Conservation (phyloP, 441 rosid species). For the Syzygium syzygioides region DNA sequence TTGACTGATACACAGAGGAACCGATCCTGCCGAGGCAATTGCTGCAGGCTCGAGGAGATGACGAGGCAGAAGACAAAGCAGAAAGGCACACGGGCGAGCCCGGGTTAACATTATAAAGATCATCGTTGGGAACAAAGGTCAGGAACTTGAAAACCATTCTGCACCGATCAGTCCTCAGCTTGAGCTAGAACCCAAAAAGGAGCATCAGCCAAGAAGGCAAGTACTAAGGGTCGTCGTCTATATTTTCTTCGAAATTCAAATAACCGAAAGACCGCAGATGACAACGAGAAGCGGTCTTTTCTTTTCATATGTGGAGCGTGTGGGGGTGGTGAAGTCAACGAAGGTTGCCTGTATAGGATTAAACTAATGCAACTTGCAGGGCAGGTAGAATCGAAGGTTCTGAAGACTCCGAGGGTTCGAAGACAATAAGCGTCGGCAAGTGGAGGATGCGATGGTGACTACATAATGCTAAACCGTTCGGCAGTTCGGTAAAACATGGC, state of each 20-base stretch:
- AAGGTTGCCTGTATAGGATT: neutral
- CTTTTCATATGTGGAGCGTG: neutral
- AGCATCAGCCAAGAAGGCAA: neutral
- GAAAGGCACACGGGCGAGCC: neutral
- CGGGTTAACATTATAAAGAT: neutral
- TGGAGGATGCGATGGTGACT: neutral
- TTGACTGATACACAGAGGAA: neutral
- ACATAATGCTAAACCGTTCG: neutral
- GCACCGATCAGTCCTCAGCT: neutral
- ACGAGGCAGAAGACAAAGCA: neutral
- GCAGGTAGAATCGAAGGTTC: neutral
- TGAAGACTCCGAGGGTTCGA: neutral
- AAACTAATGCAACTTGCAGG: neutral
- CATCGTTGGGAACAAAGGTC: neutral
- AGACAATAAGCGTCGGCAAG: neutral
- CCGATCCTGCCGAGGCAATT: neutral
- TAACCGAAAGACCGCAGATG: neutral
- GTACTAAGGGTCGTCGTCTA: neutral
- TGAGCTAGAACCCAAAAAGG: neutral
- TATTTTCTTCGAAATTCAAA: neutral
- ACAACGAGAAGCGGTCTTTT: neutral
- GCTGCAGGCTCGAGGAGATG: neutral
- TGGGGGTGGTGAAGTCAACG: neutral
- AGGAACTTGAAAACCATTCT: neutral
- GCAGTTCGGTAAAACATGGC: neutral